Evolutionary conservation across 345 rosid species (phyloP), one percentile per base, ranked within the genome.

Genomic region (Aquilaria malaccensis): DNA sequence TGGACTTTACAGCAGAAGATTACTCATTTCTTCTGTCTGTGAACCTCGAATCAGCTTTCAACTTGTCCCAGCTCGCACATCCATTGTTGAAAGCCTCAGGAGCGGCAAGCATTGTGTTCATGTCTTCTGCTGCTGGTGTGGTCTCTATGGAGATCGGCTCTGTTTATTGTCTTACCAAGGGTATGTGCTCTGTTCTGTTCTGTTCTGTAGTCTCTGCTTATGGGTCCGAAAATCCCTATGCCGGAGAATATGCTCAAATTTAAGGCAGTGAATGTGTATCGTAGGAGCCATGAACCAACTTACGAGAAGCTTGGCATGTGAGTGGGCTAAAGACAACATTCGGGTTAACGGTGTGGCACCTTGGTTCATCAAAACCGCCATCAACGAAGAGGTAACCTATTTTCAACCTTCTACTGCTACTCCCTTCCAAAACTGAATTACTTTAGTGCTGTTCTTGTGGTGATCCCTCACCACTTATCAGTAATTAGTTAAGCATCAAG

Each of bases 331-430:
- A 55, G 97, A 87, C 77, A 83, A 80, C 58, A 90, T 85, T 70
- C 81, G 95, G 77, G 64, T 77, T 71, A 87, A 87, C 67, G 83
- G 85, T 70, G 91, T 90, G 49, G 97, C 90, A 2, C 95, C 97
- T 33, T 87, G 90, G 90, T 82, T 81, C 72, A 80, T 85, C 77
- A 85, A 72, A 78, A 90, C 95, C 55, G 80, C 90, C 11, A 73
- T 83, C 84, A 83, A 29, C 6, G 52, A 63, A 13, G 43, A 30
- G 1, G 67, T 63, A 60, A 60, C 50, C 33, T 60, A 7, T 30
- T n/a, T 45, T 58, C 33, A 12, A 7, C 45, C 5, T 55, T 7
- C 15, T 12, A 22, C 22, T 22, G 22, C 22, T 22, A 22, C 22
- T 22, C 22, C 22, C 22, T 22, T 22, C 22, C 22, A 22, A 22